Base-by-base conservation (phyloP, 169 alveolate species). In the Plasmodium vinckei region DNA sequence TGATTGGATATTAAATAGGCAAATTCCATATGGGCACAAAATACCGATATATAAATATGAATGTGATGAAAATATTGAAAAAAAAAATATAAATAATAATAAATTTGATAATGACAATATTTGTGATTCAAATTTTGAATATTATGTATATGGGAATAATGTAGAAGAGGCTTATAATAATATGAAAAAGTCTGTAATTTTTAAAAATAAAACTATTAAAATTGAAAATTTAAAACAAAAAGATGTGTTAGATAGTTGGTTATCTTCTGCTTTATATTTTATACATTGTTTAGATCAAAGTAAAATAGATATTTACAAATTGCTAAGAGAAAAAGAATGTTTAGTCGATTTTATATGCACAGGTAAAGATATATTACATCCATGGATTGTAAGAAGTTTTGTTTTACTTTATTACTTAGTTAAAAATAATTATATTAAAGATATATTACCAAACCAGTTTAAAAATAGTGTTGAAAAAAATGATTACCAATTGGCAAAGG, bases 201-300 rank as follows among this genome's bases (percentile, higher is more conserved):
- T 75, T 21, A 21, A 75, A 47, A 49, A 13, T 2, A 61, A 21
- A 42, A 44, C n/a, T 25, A 27, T 75, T 5, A 75, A 33, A 54
- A 61, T 53, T 21, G 88, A 75, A 67, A 3, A 21, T n/a, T 39
- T 75, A 63, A 60, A 75, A 49, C 7, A 44, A 44, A 70, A 56
- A 44, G 88, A 75, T 39, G 73, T 75, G 4, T 23, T 75, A 27
- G 88, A 75, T 42, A 75, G 63, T 21, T 75, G 88, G 88, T 75
- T 75, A 25, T 75, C 88, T 19, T 75, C 88, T 9, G 61, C 47
- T 17, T 56, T 75, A 19, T 75, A 75, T 54, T 53, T 54, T 9
- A n/a, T 75, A 10, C 73, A 75, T 54, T 75, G 88, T 21, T 47
- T 75, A 10, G 17, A 63, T 15, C 23, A 63, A 54, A 27, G 46